Base-by-base conservation (phyloP, 176 grass and related monocot genomes). In the Avena atlantica region DNA sequence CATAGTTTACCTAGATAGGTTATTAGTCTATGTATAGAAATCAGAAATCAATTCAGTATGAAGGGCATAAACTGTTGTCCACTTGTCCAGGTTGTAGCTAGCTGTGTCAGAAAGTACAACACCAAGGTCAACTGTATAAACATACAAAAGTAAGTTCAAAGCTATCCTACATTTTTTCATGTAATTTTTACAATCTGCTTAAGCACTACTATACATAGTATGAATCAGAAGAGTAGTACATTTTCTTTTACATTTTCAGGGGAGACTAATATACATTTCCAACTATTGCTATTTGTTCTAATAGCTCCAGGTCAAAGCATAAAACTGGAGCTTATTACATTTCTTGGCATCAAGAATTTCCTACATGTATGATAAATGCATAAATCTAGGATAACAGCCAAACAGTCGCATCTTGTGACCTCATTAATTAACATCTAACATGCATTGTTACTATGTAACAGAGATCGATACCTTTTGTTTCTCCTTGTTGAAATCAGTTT, bases 401-500 rank as follows among this genome's bases (percentile, higher is more conserved):
- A 72, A 53, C 42, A 79, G 1, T n/a, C 77, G 62, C 12, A 85
- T 53, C 13, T 70, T 62, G 0, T 66, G 67, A 80, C 31, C 17
- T 42, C 16, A 21, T 27, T 29, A 47, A 47, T 78, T 49, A 55
- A 20, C 12, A 45, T 66, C 74, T 57, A 83, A 19, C 55, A 88
- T 59, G 78, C n/a, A 88, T 25, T 47, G 13, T 15, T 53, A 31
- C 15, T 17, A 87, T 65, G 47, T 3, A 83, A 67, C 17, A 85
- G 27, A 27, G 76, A 23, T 8, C 1, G 12, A 51, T 62, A 99
- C 94, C 97, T 93, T 96, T 56, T 92, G 90, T 88, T 99, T 99
- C 87, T 96, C 91, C 84, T 93, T 89, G 21, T 81, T 79, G 76
- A 99, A 99, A 55, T 94, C 89, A 34, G 87, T 76, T 80, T 96